A percentile compares a stretch with the other conserved stretches of the same genome.
Conservation (phyloP, 495 filamentous ascomycete species). For the Penicillium ucsense region DNA sequence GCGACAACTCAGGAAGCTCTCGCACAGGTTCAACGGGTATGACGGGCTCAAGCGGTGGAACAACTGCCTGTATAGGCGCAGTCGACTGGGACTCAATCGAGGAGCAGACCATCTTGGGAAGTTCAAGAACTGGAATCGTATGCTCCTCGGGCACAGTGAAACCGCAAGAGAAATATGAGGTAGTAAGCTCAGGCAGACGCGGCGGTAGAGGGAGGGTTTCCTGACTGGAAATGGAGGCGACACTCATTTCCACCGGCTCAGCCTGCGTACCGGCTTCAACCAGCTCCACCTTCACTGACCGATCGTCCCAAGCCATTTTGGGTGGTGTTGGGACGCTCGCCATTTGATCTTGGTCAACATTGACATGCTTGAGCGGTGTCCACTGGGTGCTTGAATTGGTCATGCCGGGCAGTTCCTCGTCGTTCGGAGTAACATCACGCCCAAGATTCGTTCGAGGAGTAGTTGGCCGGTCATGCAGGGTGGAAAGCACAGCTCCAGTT, state of each 20-base stretch:
- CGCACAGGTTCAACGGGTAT: constrained; percentile 5
- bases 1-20: constrained; percentile 14
- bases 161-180: constrained; percentile 22
- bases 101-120: constrained; percentile 13
- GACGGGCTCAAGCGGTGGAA: constrained; percentile 6
- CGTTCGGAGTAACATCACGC: constrained; percentile 10
- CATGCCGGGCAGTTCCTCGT: constrained; percentile 11
- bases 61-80: constrained; percentile 11
- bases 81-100: constrained; percentile 20
- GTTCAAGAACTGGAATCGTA: constrained; percentile 10
- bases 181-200: constrained; percentile 19
- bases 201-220: constrained; percentile 29
- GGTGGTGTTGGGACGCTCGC: constrained; percentile 28
- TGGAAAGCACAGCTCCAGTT: background rate
- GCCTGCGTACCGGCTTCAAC: constrained; percentile 11
- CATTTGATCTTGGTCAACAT: constrained; percentile 18
- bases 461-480: constrained; percentile 4
- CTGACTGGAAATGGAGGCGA: constrained; percentile 28
- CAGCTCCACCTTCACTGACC: constrained; percentile 5
- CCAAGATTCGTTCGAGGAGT: constrained; percentile 17
- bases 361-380: constrained; percentile 21
- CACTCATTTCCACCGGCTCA: constrained; percentile 17
- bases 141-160: constrained; percentile 24
- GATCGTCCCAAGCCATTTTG: constrained; percentile 32
- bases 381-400: constrained; percentile 30